phyloP scores from a whole-genome alignment of 352 stramenopile genomes.

The Discostella stelligera region DNA sequence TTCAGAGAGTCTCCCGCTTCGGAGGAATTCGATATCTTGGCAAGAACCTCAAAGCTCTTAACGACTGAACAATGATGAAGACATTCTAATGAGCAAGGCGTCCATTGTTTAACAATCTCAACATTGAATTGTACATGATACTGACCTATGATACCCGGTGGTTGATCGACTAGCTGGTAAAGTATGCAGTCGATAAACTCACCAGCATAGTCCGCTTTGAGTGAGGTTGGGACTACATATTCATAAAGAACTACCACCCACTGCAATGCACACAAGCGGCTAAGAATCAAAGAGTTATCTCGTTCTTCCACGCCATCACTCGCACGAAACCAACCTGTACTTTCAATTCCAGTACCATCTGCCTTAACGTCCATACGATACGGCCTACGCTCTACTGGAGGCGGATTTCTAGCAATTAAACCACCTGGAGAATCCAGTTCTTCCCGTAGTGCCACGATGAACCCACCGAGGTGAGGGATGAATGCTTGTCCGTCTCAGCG shows the following conservation, averaged over 20 bases:
- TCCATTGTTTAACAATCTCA: not conserved
- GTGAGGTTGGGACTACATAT: constrained; percentile 72
- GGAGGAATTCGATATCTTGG: constrained; percentile 75
- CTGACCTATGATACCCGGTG: constrained; percentile 65
- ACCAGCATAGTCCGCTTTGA: constrained; percentile 79
- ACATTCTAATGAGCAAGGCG: not conserved
- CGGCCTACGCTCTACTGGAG: constrained; percentile 67
- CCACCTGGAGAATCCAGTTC: constrained; percentile 78
- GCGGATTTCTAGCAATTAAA: constrained; percentile 68
- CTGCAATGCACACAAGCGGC: constrained; percentile 78
- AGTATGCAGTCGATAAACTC: constrained; percentile 82
- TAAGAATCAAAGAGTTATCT: constrained; percentile 75
- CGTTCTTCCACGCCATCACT: constrained; percentile 67
- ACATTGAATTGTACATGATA: not conserved
- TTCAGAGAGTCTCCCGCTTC: constrained; percentile 52
- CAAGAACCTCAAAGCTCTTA: constrained; percentile 80
- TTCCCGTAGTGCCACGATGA: constrained; percentile 78
- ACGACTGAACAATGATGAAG: constrained; percentile 26
- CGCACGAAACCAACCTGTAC: constrained; percentile 74
- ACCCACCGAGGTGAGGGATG: constrained; percentile 77
- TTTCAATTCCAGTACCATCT: constrained; percentile 81
- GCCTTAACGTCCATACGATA: constrained; percentile 81
- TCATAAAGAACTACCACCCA: constrained; percentile 82
- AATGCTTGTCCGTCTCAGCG: constrained; percentile 69
- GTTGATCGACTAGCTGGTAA: constrained; percentile 76